Evolutionary conservation across 805 yeast species (phyloP).

Genomic region (Cyberlindnera subsufficiens): DNA sequence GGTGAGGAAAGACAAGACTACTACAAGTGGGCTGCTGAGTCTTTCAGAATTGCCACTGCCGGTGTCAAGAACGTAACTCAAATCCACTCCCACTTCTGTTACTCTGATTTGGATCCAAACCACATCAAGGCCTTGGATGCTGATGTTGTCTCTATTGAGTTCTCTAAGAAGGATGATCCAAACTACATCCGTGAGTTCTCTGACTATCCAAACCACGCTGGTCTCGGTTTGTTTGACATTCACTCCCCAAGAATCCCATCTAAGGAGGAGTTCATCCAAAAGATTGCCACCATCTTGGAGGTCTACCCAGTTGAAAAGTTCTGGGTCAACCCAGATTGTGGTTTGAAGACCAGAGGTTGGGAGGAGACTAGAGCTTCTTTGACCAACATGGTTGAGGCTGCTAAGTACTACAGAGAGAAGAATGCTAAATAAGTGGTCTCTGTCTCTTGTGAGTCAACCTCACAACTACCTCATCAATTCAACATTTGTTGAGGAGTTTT

Average conservation of each 20-base stretch:
- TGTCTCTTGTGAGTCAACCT: slow-evolving; percentile 1
- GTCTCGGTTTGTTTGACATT: slow-evolving; percentile 97
- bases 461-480: slow-evolving; percentile 16
- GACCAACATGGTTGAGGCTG: slow-evolving; percentile 99
- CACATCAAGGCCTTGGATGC: slow-evolving; percentile 99
- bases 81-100: slow-evolving; percentile 99
- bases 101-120: slow-evolving; percentile 99
- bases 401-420: slow-evolving; percentile 82
- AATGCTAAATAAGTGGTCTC: slow-evolving; percentile 14
- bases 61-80: slow-evolving; percentile 95
- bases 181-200: slow-evolving; percentile 96
- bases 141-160: slow-evolving; percentile 98
- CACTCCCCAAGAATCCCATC: slow-evolving; percentile 99
- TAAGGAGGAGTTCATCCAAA: slow-evolving; percentile 88
- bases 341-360: slow-evolving; percentile 99
- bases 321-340: slow-evolving; percentile 99
- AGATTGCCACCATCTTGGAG: slow-evolving; percentile 91
- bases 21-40: slow-evolving; percentile 98
- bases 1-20: slow-evolving; percentile 96
- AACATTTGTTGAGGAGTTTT: slow-evolving; percentile 16
- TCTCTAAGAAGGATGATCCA: slow-evolving; percentile 99
- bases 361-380: slow-evolving; percentile 92
- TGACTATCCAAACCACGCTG: slow-evolving; percentile 98
- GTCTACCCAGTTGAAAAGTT: slow-evolving; percentile 96
- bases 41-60: slow-evolving; percentile 98